These are phyloP conservation scores for Periglandula ipomoeae DNA, from an alignment of 2,329 filamentous ascomycete species.

Conservation along the genomic window DNA sequence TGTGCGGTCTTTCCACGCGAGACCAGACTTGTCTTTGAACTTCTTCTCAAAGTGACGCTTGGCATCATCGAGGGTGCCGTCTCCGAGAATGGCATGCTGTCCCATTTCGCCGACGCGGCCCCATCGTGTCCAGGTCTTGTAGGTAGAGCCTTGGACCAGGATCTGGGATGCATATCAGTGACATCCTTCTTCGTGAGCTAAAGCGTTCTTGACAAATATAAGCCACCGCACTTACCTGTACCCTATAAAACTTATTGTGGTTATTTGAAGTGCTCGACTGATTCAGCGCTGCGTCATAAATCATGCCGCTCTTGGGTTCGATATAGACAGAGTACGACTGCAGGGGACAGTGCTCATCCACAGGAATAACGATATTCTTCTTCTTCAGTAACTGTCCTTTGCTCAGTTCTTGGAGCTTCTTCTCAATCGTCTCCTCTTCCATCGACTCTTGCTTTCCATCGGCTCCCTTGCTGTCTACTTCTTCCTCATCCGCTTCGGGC, in stretches of 20 bases:
- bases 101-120: constrained; percentile 62
- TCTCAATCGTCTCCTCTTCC: constrained; percentile 22
- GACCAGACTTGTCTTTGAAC: constrained; percentile 53
- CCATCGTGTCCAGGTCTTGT: constrained; percentile 67
- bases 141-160: constrained; percentile 29
- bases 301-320: constrained; percentile 48
- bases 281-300: constrained; percentile 73
- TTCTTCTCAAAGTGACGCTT: constrained; percentile 47
- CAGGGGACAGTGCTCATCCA: constrained; percentile 37
- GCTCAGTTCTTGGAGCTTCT: constrained; percentile 23
- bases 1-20: constrained; percentile 43
- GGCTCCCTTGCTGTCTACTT: constrained; percentile 25
- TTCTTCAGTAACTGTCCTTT: constrained; percentile 39
- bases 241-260: constrained; percentile 75
- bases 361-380: constrained; percentile 35
- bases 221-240: constrained; percentile 44
- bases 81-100: constrained; percentile 34
- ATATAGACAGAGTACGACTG: constrained; percentile 50
- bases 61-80: constrained; percentile 33
- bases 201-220: too few relatives aligned
- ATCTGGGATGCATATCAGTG: constrained; percentile 23
- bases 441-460: constrained; percentile 18
- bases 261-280: constrained; percentile 64
- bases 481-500: constrained; percentile 28
- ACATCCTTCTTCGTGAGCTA: background rate